Base-by-base conservation (phyloP, 257 asterid genomes). In the Plectranthus barbatus region DNA sequence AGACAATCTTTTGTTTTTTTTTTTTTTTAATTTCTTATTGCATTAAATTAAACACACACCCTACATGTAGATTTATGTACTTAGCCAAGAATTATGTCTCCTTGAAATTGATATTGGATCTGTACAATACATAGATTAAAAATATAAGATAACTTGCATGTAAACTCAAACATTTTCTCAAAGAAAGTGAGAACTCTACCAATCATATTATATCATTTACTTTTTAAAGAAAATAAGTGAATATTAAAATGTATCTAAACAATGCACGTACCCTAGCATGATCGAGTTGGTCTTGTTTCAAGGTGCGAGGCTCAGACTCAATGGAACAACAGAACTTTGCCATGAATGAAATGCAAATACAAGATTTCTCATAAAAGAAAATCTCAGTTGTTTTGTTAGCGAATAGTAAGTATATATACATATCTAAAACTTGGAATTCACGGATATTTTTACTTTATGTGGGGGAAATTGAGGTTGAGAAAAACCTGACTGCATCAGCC, bases 251-350 rank as follows among this genome's bases (percentile, higher is more conserved):
- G 7, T 20, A 4, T 3, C 6, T 21, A 10, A 42, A 42, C 20
- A 5, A 9, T 12, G 10, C 11, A 49, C 74, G 19, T 78, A 82
- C 95, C 73, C 86, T 77, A 0, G 82, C 91, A 44, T 77, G 78
- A 52, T 70, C 67, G 68, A 86, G 77, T 60, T 83, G 95, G 6
- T 76, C 86, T 57, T 73, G 76, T 3, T 69, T 84, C 73, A 89
- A 76, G 55, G 95, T 89, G 56, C 81, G 84, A 20, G 95, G 97
- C 75, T 89, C 97, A 42, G 70, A 61, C 53, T 89, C 97, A 75
- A 86, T 86, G 29, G 85, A 64, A 67, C 97, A 90, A 60, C 91
- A 74, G 57, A 72, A 65, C 37, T 86, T 83, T 0, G 90, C 91
- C 97, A 84, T 89, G 71, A 61, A 41, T 14, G 56, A 64, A 39